A percentile compares a stretch with the other conserved stretches of the same genome.
phyloP scores from a whole-genome alignment of 352 stramenopile species.

The Aphanomyces astaci region DNA sequence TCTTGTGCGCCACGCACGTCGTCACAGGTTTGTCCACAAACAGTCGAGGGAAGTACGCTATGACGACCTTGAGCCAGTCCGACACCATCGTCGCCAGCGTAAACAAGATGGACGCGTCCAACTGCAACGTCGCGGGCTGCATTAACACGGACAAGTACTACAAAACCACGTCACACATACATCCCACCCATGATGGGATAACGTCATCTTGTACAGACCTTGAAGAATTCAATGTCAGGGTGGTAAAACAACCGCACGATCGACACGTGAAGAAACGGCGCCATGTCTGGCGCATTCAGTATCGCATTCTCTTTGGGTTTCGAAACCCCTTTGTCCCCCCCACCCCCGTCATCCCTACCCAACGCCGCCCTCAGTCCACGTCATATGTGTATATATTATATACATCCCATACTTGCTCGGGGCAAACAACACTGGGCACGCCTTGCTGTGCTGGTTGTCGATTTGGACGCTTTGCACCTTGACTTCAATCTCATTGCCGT shows the following conservation, averaged over 20 bases:
- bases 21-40: slow-evolving; percentile 29
- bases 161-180: not conserved
- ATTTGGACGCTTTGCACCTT: slow-evolving; percentile 78
- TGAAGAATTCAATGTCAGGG: slow-evolving; percentile 81
- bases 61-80: slow-evolving; percentile 40
- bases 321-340: not conserved
- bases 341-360: not conserved
- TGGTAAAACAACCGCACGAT: slow-evolving; percentile 69
- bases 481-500: slow-evolving; percentile 75
- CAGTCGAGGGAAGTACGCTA: slow-evolving; percentile 28
- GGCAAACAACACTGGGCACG: slow-evolving; percentile 79
- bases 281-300: not conserved
- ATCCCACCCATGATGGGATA: not conserved
- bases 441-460: slow-evolving; percentile 59
- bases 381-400: not conserved
- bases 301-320: not conserved
- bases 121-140: slow-evolving; percentile 50
- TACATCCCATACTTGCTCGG: not conserved
- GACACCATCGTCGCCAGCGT: slow-evolving; percentile 35
- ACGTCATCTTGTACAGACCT: slow-evolving; percentile 20
- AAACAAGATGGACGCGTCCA: slow-evolving; percentile 57
- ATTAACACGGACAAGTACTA: slow-evolving; percentile 75
- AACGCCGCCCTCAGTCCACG: not conserved
- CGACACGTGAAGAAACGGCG: slow-evolving; percentile 69
- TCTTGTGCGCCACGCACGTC: slow-evolving; percentile 27